These are phyloP conservation scores for Gloeostereum incarnatum DNA, from an alignment of 768 basidiomycete genomes.

Conservation along the genomic window DNA sequence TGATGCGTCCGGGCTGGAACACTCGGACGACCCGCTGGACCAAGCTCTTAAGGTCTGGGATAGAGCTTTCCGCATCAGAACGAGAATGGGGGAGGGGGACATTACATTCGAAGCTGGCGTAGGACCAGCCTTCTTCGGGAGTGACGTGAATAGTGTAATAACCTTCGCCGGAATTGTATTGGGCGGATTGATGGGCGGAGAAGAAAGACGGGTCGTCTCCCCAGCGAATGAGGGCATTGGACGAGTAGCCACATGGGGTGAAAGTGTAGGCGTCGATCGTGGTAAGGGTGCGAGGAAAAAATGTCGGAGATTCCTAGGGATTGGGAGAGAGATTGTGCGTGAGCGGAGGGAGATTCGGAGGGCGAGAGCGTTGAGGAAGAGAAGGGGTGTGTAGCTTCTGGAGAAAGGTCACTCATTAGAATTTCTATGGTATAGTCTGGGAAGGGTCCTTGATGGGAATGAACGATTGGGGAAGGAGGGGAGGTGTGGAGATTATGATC, in stretches of 20 bases:
- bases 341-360: conserved; percentile 34
- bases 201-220: conserved; percentile 23
- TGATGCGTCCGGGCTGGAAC: conserved; percentile 83
- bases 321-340: conserved; percentile 54
- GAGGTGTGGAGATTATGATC: conserved; percentile 12
- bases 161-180: conserved; percentile 67
- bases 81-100: conserved; percentile 48
- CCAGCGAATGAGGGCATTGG: conserved; percentile 82
- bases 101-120: conserved; percentile 98
- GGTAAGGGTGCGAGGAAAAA: conserved; percentile 71
- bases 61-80: conserved; percentile 18
- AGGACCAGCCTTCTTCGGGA: conserved; percentile 96
- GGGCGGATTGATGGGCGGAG: conserved; percentile 5
- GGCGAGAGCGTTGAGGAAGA: conserved; percentile 33
- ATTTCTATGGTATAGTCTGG: conserved; percentile 96
- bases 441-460: conserved; percentile 15
- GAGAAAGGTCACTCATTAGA: conserved; percentile 87
- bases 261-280: conserved; percentile 91
- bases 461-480: conserved; percentile 10
- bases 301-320: conserved; percentile 73
- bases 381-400: conserved; percentile 71
- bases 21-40: conserved; percentile 86
- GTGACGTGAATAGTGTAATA: conserved; percentile 99
- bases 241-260: conserved; percentile 91
- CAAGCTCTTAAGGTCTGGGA: conserved; percentile 74